A percentile compares a stretch with the other conserved stretches of the same genome.
Evolutionary conservation across 345 rosid genomes (phyloP).

Genomic region (Streptanthus diversifolius): DNA sequence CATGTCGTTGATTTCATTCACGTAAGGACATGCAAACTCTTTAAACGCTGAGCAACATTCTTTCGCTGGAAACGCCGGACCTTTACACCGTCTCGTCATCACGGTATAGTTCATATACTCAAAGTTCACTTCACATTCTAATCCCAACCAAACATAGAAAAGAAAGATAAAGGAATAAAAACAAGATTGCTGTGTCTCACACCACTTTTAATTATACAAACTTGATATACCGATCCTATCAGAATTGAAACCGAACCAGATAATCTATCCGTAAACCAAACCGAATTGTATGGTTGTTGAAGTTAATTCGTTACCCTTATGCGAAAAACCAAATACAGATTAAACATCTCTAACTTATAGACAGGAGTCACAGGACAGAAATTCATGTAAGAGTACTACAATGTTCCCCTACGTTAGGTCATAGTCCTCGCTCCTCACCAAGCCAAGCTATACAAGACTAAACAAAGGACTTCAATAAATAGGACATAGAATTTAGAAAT

Average conservation of each 20-base stretch:
- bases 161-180: neutral
- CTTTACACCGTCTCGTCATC: constrained; percentile 56
- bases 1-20: constrained; percentile 43
- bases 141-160: neutral
- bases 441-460: neutral
- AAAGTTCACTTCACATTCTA: constrained; percentile 64
- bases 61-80: constrained; percentile 47
- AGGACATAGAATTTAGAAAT: too few species aligned
- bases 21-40: constrained; percentile 68
- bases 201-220: neutral
- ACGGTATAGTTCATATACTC: constrained; percentile 55
- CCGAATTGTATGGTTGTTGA: neutral
- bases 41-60: constrained; percentile 54
- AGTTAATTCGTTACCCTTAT: neutral
- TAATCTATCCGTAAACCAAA: neutral
- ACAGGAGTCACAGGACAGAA: neutral
- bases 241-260: neutral
- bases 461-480: neutral
- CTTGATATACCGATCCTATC: neutral
- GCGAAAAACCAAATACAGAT: neutral
- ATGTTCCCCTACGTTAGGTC: neutral
- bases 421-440: neutral
- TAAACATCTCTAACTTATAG: neutral
- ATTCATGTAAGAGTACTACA: neutral
- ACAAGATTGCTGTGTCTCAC: neutral